Evolutionary conservation across 345 rosid genomes (phyloP), one percentile per base, ranked within the genome.

Genomic region (Citrus maxima): DNA sequence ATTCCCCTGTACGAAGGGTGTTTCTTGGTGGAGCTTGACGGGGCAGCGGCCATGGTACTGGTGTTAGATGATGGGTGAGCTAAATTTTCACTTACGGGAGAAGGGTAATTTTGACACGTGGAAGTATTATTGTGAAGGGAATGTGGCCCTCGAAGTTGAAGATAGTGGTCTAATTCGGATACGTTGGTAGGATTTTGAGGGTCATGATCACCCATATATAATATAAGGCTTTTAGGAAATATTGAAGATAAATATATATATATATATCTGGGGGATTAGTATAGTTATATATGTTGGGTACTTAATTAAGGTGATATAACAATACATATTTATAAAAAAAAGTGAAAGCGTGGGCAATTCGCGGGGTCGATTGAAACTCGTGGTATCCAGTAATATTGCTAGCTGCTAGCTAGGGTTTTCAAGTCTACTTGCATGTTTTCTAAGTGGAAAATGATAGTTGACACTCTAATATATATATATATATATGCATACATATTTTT

Each of bases 1-100:
- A 90, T 95, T 42, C 98, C 98, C 0, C 90, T 85, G 77, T 85
- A 91, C 61, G 59, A 35, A 12, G 91, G 84, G 79, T 92, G 95
- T 59, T 76, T 89, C 60, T 88, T 82, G 66, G 85, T 72, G 72
- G 87, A 70, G 61, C 77, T 80, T 4, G 86, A 14, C 7, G 85
- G 34, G 32, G 77, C 74, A 54, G 58, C 58, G 22, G 58, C 71
- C 62, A 77, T 63, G 55, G 79, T 58, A 46, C 18, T 46, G 80
- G 74, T 13, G 0, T 68, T 66, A 18, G 68, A 56, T 32, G 80
- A 56, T 38, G 80, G 71, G 6, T 61, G 78, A 19, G 79, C 37
- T 40, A 54, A 16, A 54, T 75, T 72, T 40, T 73, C 34, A 38
- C 82, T 75, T 24, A 35, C 63, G 46, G 82, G 22, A 37, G 84